Conservation (phyloP, 345 rosid genomes). For the Lenwebbia sp. region DNA sequence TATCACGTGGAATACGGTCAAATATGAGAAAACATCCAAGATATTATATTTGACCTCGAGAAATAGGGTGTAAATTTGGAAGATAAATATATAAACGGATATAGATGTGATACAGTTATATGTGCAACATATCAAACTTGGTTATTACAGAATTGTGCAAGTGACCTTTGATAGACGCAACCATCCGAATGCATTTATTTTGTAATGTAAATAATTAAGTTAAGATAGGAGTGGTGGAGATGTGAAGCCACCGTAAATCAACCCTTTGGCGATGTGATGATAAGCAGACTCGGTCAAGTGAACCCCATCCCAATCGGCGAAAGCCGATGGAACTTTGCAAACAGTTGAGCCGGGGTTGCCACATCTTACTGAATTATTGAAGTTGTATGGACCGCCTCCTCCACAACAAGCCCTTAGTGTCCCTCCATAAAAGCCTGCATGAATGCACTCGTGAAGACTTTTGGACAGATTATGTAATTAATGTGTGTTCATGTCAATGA, state of each 20-base stretch:
- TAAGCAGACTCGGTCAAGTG: conserved; percentile 69
- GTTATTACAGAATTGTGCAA: neutral
- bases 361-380: conserved; percentile 32
- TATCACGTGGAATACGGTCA: neutral
- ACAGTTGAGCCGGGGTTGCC: conserved; percentile 37
- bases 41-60: neutral
- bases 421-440: conserved; percentile 33
- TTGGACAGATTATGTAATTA: neutral
- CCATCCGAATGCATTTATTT: neutral
- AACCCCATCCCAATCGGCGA: conserved; percentile 59
- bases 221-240: conserved; percentile 1
- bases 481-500: neutral
- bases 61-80: neutral
- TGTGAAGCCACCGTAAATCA: conserved; percentile 21
- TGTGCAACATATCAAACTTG: neutral
- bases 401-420: conserved; percentile 49
- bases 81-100: neutral
- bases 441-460: neutral
- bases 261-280: conserved; percentile 23
- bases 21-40: neutral
- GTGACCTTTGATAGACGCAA: neutral
- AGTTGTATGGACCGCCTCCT: conserved; percentile 58
- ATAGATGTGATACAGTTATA: neutral
- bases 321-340: conserved; percentile 30
- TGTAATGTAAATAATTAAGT: too few relatives aligned